These are phyloP conservation scores for Neofusicoccum ribis DNA, from an alignment of 2,329 filamentous ascomycete genomes.

Conservation along the genomic window DNA sequence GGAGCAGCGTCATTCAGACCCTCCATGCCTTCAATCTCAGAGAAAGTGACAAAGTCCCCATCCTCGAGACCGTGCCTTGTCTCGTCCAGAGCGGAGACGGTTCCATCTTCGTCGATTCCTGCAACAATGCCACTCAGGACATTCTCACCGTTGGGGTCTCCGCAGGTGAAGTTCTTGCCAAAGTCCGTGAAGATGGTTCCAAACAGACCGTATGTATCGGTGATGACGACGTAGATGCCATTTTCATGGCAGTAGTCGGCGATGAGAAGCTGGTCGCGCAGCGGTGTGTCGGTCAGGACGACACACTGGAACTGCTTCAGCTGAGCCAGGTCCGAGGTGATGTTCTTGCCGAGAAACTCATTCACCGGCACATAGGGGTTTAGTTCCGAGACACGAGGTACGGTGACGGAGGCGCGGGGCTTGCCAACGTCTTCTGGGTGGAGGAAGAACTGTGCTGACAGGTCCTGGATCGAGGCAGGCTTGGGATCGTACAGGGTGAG, in stretches of 20 bases:
- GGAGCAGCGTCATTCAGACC: conserved; percentile 79
- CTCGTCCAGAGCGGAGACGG: conserved; percentile 93
- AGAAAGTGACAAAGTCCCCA: conserved; percentile 94
- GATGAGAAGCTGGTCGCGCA: conserved; percentile 78
- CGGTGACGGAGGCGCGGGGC: conserved; percentile 81
- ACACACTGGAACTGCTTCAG: conserved; percentile 91
- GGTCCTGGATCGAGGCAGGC: conserved; percentile 79
- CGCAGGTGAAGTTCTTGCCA: conserved; percentile 86
- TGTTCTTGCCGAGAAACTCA: conserved; percentile 64
- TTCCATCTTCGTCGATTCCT: conserved; percentile 81
- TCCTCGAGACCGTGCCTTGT: conserved; percentile 93
- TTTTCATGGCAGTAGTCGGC: conserved; percentile 94
- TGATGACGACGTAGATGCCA: conserved; percentile 83
- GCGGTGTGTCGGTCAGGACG: conserved; percentile 80
- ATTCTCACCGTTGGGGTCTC: conserved; percentile 88
- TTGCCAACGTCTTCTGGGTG: conserved; percentile 86
- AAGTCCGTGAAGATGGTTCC: conserved; percentile 97
- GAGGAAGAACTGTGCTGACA: conserved; percentile 97
- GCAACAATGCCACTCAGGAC: conserved; percentile 86
- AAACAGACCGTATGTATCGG: conserved; percentile 91
- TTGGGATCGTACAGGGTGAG: conserved; percentile 89
- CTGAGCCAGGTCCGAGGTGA: conserved; percentile 74
- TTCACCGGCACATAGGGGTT: conserved; percentile 94
- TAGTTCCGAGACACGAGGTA: conserved; percentile 86
- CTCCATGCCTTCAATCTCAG: conserved; percentile 91